Evolutionary conservation across 331 rosid genomes (phyloP), one percentile per base, ranked within the genome.

Genomic region (Stylosanthes scabra): DNA sequence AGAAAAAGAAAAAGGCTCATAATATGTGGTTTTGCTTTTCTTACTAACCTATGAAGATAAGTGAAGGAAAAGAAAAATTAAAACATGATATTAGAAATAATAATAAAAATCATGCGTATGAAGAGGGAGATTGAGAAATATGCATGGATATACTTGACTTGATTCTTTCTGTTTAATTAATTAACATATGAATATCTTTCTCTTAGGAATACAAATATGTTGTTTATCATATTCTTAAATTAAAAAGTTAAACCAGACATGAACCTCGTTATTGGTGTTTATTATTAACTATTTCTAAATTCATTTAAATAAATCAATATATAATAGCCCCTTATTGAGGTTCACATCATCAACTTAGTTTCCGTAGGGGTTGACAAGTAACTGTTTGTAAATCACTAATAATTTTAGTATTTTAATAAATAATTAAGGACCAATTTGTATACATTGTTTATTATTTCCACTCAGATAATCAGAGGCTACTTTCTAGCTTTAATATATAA

Each of bases 391-490:
- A 37, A 37, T 63, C 39, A 51, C 42, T 50, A 5, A n/a, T n/a
- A n/a, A 10, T 63, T 39, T 44, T 46, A 66, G 11, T 65, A 75
- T 60, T 29, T 70, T 59, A 6, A 27, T 42, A 0, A 34, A 34
- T 34, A 34, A 34, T 34, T 34, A 34, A 34, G 39, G 45, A 15
- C 71, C 56, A 70, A 68, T 58, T 2, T 58, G 4, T 57, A 27
- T 12, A n/a, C n/a, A 1, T 41, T 11, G 11, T 3, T 34, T 34
- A 34, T 34, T 34, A 34, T 34, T 34, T 34, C 39, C 14, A 14
- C 34, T 61, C 46, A 40, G 63, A 50, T 61, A 70, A 50, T 61
- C 16, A 64, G 47, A 63, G 47, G 66, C 59, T 42, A 70, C 67
- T 45, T 45, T 20, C 25, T 0, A 44, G 72, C 29, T 57, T 56